These are phyloP conservation scores for Phyllosticta citribraziliensis DNA, from an alignment of 2,329 filamentous ascomycete species.

Conservation along the genomic window DNA sequence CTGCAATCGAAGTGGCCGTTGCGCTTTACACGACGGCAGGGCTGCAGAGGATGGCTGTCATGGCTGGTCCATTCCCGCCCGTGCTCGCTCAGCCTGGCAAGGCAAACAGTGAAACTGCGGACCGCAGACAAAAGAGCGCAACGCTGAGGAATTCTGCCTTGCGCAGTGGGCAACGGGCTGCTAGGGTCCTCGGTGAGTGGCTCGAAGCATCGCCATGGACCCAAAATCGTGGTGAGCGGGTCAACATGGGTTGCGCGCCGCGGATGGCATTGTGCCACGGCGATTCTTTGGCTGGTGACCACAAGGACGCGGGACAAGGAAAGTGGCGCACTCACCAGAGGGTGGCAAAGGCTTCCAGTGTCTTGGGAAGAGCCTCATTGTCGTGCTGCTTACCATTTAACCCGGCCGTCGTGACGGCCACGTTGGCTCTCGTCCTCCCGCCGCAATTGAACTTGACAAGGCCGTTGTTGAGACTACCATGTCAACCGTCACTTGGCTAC, in stretches of 20 bases:
- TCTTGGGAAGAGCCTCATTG: neutral
- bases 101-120: neutral
- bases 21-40: neutral
- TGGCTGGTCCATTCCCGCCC: neutral
- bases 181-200: neutral
- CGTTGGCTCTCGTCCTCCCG: neutral
- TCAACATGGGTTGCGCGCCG: neutral
- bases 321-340: neutral
- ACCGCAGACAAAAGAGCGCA: neutral
- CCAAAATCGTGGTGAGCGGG: neutral
- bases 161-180: neutral
- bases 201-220: neutral
- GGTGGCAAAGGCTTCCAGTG: neutral
- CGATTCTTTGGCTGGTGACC: neutral
- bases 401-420: neutral
- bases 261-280: neutral
- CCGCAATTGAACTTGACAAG: neutral
- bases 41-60: neutral
- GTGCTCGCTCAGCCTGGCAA: neutral
- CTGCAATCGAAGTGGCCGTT: neutral
- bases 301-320: neutral
- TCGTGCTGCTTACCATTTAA: neutral
- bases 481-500: neutral
- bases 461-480: neutral
- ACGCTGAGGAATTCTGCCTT: neutral